These are phyloP conservation scores for Zygosaccharomyces gambellarensis DNA, from an alignment of 805 yeast genomes.

Conservation along the genomic window DNA sequence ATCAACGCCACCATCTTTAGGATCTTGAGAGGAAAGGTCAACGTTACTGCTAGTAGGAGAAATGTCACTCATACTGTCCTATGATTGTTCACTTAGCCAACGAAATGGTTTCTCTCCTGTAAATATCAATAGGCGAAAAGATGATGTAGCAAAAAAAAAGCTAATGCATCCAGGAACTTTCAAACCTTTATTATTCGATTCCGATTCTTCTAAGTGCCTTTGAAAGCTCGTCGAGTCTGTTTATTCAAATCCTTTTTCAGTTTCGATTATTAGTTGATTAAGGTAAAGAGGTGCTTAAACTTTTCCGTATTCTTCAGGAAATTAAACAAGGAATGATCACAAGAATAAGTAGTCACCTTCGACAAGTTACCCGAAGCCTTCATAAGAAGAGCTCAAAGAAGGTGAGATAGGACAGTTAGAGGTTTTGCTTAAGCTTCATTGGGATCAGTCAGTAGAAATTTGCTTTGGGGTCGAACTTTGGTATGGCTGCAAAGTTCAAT, in stretches of 20 bases:
- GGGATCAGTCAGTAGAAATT: not conserved
- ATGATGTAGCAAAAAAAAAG: not conserved
- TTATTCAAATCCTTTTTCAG: not conserved
- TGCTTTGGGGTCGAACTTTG: not conserved
- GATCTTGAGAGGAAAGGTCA: slow-evolving; percentile 18
- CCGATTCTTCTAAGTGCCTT: not conserved
- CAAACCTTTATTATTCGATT: not conserved
- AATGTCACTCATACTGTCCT: slow-evolving; percentile 15
- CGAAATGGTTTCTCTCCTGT: not conserved
- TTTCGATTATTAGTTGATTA: not conserved
- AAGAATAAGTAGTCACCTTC: not conserved
- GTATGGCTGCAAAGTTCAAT: slow-evolving; percentile 4
- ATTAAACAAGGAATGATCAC: not conserved
- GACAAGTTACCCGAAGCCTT: not conserved
- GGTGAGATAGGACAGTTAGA: not conserved
- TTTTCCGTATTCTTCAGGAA: not conserved
- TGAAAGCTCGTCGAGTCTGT: not conserved
- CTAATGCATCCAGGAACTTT: not conserved
- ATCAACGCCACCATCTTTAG: slow-evolving; percentile 41
- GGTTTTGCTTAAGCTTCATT: not conserved
- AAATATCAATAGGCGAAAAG: too few species aligned
- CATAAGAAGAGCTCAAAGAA: not conserved
- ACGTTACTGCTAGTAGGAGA: slow-evolving; percentile 29
- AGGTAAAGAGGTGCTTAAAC: not conserved
- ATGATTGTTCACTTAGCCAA: not conserved